phyloP scores from a whole-genome alignment of 2,329 filamentous ascomycete genomes.

The Epichloe elymi region DNA sequence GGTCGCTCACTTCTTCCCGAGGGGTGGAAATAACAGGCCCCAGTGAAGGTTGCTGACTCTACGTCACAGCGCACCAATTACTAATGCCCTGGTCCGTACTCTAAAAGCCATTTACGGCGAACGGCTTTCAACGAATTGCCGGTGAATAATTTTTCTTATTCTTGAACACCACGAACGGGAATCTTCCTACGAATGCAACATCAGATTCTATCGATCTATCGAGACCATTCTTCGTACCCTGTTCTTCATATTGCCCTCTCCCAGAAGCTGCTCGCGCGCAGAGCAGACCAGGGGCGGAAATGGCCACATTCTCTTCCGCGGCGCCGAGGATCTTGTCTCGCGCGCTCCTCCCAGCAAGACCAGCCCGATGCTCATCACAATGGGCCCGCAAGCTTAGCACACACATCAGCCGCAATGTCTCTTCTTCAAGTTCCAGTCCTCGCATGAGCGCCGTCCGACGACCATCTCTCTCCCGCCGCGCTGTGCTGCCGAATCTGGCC shows the following conservation, averaged over 20 bases:
- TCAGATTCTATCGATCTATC: background rate
- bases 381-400: constrained; percentile 19
- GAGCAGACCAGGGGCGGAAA: constrained; percentile 1
- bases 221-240: background rate
- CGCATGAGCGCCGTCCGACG: constrained; percentile 5
- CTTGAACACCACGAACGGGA: background rate
- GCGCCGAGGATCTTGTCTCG: constrained; percentile 13
- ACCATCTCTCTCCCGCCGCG: constrained; percentile 6
- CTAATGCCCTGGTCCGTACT: background rate
- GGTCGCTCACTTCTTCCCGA: background rate
- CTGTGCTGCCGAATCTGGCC: constrained; percentile 4
- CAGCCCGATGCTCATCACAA: constrained; percentile 10
- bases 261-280: background rate
- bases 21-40: background rate
- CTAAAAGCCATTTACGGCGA: background rate
- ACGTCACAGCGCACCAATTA: constrained; percentile 3
- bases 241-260: too few relatives aligned
- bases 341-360: constrained; percentile 13
- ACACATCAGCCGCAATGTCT: constrained; percentile 3
- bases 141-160: background rate
- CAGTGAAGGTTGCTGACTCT: background rate
- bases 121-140: constrained; percentile 1
- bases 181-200: background rate
- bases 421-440: background rate
- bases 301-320: constrained; percentile 10